These are phyloP conservation scores for Lactarius hengduanensis DNA, from an alignment of 768 basidiomycete species.

Conservation along the genomic window DNA sequence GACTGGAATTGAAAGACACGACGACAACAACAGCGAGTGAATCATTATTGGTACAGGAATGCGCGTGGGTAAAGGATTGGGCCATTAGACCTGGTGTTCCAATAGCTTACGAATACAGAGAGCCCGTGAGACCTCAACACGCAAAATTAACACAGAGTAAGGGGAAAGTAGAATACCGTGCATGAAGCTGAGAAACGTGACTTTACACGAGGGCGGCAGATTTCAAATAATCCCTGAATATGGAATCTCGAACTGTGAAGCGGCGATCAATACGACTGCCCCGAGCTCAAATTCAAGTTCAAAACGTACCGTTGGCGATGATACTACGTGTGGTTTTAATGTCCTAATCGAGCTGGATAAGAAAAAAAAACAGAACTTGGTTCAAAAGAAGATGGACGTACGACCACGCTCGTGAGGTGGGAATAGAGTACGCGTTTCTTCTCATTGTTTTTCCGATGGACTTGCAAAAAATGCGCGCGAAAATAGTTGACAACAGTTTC, in stretches of 20 bases:
- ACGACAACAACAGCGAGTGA: slow-evolving; percentile 7
- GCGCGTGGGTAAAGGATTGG: slow-evolving; percentile 6
- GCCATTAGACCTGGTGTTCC: slow-evolving; percentile 16
- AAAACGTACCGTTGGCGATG: slow-evolving; percentile 66
- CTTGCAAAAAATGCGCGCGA: slow-evolving; percentile 83
- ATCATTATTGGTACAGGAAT: slow-evolving; percentile 24
- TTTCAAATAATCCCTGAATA: slow-evolving; percentile 40
- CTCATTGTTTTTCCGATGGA: slow-evolving; percentile 76
- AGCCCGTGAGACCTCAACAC: slow-evolving; percentile 1
- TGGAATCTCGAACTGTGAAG: slow-evolving; percentile 36
- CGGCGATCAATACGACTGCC: neutral
- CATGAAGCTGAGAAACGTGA: neutral
- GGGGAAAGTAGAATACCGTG: slow-evolving; percentile 7
- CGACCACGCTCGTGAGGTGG: slow-evolving; percentile 79
- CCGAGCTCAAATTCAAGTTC: neutral
- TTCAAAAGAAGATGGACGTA: slow-evolving; percentile 32
- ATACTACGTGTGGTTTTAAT: slow-evolving; percentile 82
- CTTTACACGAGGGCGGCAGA: slow-evolving; percentile 39
- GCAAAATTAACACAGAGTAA: slow-evolving; percentile 9
- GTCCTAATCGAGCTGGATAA: slow-evolving; percentile 46
- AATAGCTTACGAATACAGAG: slow-evolving; percentile 21
- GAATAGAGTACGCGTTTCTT: slow-evolving; percentile 78
- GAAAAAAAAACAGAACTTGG: slow-evolving; percentile 13
- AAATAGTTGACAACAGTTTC: slow-evolving; percentile 84
- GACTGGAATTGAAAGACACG: slow-evolving; percentile 13